Evolutionary conservation across 768 basidiomycete species (phyloP), one percentile per base, ranked within the genome.

Genomic region (Podaxis mareebaensis): DNA sequence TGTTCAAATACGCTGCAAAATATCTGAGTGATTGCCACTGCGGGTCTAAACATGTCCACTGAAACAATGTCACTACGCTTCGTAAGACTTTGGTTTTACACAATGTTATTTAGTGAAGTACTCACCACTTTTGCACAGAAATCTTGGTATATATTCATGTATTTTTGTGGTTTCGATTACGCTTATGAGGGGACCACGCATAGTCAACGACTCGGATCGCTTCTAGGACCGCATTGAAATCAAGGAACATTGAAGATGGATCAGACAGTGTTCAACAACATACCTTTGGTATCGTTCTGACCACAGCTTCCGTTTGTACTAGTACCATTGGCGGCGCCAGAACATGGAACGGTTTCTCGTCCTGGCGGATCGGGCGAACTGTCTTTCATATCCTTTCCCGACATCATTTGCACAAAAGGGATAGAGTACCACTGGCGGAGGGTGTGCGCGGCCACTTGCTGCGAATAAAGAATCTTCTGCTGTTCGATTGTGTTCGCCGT

Each of bases 401-500:
- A 48, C 49, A 53, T 52, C 12, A 59, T 26, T 30, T 30, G 44
- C 12, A 58, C 36, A 38, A 49, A 38, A 26, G 20, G 24, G 8
- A 55, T 33, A 15, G 74, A 67, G 58, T 77, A 73, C 74, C 76
- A 79, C 63, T 82, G 81, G 58, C 75, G 75, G 8, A 75, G 70
- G 1, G 82, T 83, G 66, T 81, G 71, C 3, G 71, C 79, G 6
- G 76, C 77, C 10, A 83, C 69, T 59, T 80, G 74, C 26, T 71
- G 72, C 2, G 80, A 76, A 60, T 83, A 82, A 24, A 71, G 67
- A 15, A 69, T 69, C 62, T 75, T 79, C 67, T 75, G 69, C 58
- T 80, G 77, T 64, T 81, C 77, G 36, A 75, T 4, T 17, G 76
- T 74, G 40, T 72, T 68, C n/a, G 72, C 70, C 10, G 64, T 55